Evolutionary conservation across 768 basidiomycete species (phyloP), one percentile per base, ranked within the genome.

Genomic region (Phlegmacium glaucopus): DNA sequence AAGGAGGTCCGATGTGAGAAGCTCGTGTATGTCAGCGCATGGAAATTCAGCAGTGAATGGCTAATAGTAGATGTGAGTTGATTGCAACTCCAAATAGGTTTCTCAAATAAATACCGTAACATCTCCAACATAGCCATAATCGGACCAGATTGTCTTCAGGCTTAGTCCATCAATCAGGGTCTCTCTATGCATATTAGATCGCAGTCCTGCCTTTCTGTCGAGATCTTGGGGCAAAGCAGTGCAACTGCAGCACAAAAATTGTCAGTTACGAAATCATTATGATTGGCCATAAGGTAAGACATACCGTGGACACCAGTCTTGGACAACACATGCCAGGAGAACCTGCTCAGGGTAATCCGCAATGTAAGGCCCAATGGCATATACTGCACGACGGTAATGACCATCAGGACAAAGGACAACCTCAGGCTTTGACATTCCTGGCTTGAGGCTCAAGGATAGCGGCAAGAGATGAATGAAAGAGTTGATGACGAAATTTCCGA

Each of bases 311-410:
- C 55, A 60, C 61, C 61, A 63, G 3, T 55, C 49, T 18, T 56
- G 47, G 1, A 72, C 65, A 27, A 68, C 50, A 4, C 62, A 43
- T 0, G 60, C 41, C 0, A 65, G 46, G 38, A 42, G 55, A 0
- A 61, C 62, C 42, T 71, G 70, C 45, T 71, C 68, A 1, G 69
- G 70, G 49, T 71, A 71, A 45, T 70, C 67, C 1, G 67, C 66
- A 43, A 71, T 68, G 47, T 61, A 65, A 2, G 68, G 66, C 0
- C 67, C 67, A 18, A 69, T 48, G 6, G 53, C 48, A 45, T 54
- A 71, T 0, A 70, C 55, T 0, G 53, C 60, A 3, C 58, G 49
- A 1, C 57, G 56, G 50, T 54, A 68, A 42, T 70, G 67, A 2
- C 67, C 66, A 60, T 72, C 66, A 1, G 66, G 60, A 44, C 65